Evolutionary conservation across 345 rosid genomes (phyloP).

Genomic region (Eutrema japonicum): DNA sequence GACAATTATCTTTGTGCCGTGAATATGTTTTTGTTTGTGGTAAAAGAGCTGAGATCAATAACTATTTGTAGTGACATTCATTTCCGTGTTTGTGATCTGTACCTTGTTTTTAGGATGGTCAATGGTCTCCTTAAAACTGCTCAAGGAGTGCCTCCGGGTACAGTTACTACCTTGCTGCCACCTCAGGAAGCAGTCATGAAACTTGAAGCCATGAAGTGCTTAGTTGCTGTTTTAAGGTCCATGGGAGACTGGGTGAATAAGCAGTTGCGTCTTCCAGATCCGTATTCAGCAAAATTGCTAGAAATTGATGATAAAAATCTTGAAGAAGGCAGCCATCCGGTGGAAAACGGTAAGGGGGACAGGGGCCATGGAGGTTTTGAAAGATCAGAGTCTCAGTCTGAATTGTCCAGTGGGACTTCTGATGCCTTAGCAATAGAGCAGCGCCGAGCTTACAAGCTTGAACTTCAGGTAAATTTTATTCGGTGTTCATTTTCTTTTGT

Average conservation of each 20-base stretch:
- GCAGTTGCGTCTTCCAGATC: conserved; percentile 92
- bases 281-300: conserved; percentile 60
- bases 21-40: conserved; percentile 16
- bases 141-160: conserved; percentile 94
- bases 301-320: conserved; percentile 70
- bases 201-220: conserved; percentile 97
- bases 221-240: conserved; percentile 88
- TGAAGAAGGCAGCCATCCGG: conserved; percentile 62
- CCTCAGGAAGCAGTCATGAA: conserved; percentile 94
- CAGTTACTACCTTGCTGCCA: conserved; percentile 77
- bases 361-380: conserved; percentile 67
- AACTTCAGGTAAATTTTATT: conserved; percentile 75
- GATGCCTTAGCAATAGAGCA: conserved; percentile 91
- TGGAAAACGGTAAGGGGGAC: conserved; percentile 87
- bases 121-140: conserved; percentile 99
- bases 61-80: conserved; percentile 25
- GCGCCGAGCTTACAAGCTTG: conserved; percentile 99
- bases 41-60: conserved; percentile 3
- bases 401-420: conserved; percentile 78
- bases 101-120: conserved; percentile 75
- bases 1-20: neutral
- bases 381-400: conserved; percentile 92
- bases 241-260: conserved; percentile 99
- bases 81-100: conserved; percentile 32
- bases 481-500: neutral